phyloP scores from a whole-genome alignment of 164 flowering plant species.

The Umbilicus rupestris region DNA sequence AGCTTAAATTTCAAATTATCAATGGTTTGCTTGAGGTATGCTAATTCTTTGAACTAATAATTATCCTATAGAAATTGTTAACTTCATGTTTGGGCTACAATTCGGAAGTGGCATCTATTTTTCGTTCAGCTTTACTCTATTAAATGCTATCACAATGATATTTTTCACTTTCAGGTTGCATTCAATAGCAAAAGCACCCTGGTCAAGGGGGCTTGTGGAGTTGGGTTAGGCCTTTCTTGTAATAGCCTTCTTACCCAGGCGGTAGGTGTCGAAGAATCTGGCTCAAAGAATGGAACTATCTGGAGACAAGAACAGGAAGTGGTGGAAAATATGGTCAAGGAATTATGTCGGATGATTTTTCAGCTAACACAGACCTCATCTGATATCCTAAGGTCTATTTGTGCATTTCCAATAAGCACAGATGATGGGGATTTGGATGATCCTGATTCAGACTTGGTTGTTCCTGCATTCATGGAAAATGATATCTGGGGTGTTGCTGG shows the following conservation, averaged over 20 bases:
- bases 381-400: slow-evolving; percentile 38
- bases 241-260: slow-evolving; percentile 53
- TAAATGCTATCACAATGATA: slow-evolving; percentile 2
- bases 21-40: slow-evolving; percentile 69
- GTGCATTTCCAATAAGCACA: slow-evolving; percentile 21
- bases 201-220: slow-evolving; percentile 94
- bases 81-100: neutral
- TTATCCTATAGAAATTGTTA: neutral
- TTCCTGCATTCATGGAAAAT: slow-evolving; percentile 41
- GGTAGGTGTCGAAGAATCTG: slow-evolving; percentile 25
- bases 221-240: slow-evolving; percentile 76
- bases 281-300: slow-evolving; percentile 24
- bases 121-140: neutral
- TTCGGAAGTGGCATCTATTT: neutral
- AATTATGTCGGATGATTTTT: slow-evolving; percentile 33
- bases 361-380: slow-evolving; percentile 40
- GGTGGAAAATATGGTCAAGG: slow-evolving; percentile 42
- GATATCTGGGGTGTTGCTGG: slow-evolving; percentile 92
- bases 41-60: neutral
- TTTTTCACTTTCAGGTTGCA: slow-evolving; percentile 50
- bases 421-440: slow-evolving; percentile 15
- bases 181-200: slow-evolving; percentile 56
- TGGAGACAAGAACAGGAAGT: slow-evolving; percentile 37
- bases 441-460: slow-evolving; percentile 19
- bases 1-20: slow-evolving; percentile 53